A percentile compares a stretch with the other conserved stretches of the same genome.
Conservation (phyloP, 164 flowering plant genomes). For the Kingdonia uniflora region DNA sequence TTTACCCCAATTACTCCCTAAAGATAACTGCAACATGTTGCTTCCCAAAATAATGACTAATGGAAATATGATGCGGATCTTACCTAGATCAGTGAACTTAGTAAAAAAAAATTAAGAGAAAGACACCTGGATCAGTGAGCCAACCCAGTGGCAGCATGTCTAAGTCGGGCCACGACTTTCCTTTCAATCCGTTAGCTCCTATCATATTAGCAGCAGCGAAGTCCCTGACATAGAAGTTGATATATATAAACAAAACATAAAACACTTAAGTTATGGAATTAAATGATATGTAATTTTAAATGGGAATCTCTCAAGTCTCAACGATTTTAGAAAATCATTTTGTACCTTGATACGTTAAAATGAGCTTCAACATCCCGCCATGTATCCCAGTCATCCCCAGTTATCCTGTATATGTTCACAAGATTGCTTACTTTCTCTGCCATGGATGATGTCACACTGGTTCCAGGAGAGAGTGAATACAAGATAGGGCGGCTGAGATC, state of each 20-base stretch:
- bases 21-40: slow-evolving; percentile 27
- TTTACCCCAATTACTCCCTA: no score
- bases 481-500: slow-evolving; percentile 53
- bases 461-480: slow-evolving; percentile 88
- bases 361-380: slow-evolving; percentile 76
- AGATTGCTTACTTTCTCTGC: slow-evolving; percentile 48
- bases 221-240: slow-evolving; percentile 38
- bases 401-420: slow-evolving; percentile 84
- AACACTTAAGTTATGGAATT: no score
- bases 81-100: not conserved
- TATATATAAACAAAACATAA: no score
- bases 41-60: slow-evolving; percentile 50
- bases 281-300: not conserved
- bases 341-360: slow-evolving; percentile 70
- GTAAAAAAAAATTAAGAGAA: not conserved
- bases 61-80: no score
- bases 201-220: slow-evolving; percentile 51
- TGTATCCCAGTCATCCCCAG: slow-evolving; percentile 91
- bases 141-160: slow-evolving; percentile 94
- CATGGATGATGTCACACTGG: slow-evolving; percentile 70
- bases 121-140: slow-evolving; percentile 72
- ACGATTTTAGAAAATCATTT: not conserved
- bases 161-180: slow-evolving; percentile 87
- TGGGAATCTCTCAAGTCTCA: not conserved
- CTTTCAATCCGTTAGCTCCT: slow-evolving; percentile 58